These are phyloP conservation scores for Dictyostelium capitatum DNA, from an alignment of 78 protist species.

Conservation along the genomic window DNA sequence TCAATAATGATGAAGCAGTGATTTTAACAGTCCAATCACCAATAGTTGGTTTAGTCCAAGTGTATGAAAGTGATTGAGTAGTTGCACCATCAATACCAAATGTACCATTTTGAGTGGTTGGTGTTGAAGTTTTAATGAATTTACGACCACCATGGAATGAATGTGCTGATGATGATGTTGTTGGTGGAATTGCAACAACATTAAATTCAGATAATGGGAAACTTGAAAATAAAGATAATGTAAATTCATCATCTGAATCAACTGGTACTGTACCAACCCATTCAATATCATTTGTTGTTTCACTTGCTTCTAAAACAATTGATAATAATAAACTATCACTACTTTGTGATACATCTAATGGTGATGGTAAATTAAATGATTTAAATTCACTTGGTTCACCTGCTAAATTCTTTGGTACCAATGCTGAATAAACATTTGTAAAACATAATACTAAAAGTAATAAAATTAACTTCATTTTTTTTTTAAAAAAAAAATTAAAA, in stretches of 20 bases:
- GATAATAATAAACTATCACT: constrained; percentile 34
- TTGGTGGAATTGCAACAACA: constrained; percentile 45
- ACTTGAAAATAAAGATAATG: constrained; percentile 33
- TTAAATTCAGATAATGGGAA: background rate
- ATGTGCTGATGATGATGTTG: background rate
- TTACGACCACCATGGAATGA: background rate
- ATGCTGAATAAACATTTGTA: background rate
- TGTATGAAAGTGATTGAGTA: constrained; percentile 21
- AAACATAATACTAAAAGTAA: background rate
- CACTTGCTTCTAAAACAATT: background rate
- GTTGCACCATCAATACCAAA: constrained; percentile 71
- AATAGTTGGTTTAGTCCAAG: constrained; percentile 29
- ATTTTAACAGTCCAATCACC: constrained; percentile 72
- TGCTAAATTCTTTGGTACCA: constrained; percentile 56
- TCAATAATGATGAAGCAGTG: constrained; percentile 13
- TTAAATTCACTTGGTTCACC: constrained; percentile 65
- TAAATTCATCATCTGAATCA: constrained; percentile 40
- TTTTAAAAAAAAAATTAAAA: too few relatives aligned
- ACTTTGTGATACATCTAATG: constrained; percentile 51
- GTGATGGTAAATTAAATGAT: constrained; percentile 42
- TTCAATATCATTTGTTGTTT: constrained; percentile 21
- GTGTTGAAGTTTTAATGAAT: background rate
- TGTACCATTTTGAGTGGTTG: constrained; percentile 20
- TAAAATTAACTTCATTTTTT: constrained; percentile 15
- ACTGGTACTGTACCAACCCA: constrained; percentile 67